phyloP scores from a whole-genome alignment of 352 stramenopile genomes.

The Achlya hypogyna region DNA sequence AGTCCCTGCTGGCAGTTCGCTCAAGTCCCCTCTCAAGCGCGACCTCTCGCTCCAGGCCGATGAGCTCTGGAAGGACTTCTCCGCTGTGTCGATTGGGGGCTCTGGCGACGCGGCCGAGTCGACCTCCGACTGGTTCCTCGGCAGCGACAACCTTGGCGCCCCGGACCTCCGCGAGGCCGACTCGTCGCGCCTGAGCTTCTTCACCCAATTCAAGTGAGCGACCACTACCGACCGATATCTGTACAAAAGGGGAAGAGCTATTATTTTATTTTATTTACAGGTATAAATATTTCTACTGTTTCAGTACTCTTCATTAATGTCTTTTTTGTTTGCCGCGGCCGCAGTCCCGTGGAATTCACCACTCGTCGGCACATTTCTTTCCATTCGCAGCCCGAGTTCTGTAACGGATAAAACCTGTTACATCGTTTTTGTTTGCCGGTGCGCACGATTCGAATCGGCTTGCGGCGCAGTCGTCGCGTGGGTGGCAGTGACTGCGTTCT shows the following conservation, averaged over 20 bases:
- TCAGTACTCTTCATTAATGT: background rate
- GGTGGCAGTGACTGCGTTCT: no score
- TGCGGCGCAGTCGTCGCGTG: no score
- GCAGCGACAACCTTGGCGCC: background rate
- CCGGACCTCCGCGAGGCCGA: constrained; percentile 11
- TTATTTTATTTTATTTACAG: constrained; percentile 25
- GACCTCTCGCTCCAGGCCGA: constrained; percentile 14
- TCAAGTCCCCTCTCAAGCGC: constrained; percentile 13
- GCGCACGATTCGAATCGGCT: no score
- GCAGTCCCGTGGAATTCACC: background rate
- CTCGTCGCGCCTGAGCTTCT: constrained; percentile 19
- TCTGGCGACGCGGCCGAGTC: background rate
- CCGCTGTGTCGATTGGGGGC: constrained; percentile 6
- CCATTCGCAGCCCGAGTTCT: no score
- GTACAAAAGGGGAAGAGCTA: constrained; percentile 21
- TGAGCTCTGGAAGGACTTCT: constrained; percentile 20
- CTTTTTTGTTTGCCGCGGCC: background rate
- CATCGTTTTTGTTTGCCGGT: no score
- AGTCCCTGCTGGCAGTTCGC: background rate
- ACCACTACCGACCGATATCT: background rate
- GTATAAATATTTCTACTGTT: constrained; percentile 24
- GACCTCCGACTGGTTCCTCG: constrained; percentile 10
- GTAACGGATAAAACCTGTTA: no score
- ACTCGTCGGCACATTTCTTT: no score
- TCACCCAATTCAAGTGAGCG: constrained; percentile 20